Percentiles rank a stretch among this genome's conserved stretches.
Evolutionary conservation across 352 stramenopile species (phyloP).

Genomic region (Phytophthora fragariaefolia): DNA sequence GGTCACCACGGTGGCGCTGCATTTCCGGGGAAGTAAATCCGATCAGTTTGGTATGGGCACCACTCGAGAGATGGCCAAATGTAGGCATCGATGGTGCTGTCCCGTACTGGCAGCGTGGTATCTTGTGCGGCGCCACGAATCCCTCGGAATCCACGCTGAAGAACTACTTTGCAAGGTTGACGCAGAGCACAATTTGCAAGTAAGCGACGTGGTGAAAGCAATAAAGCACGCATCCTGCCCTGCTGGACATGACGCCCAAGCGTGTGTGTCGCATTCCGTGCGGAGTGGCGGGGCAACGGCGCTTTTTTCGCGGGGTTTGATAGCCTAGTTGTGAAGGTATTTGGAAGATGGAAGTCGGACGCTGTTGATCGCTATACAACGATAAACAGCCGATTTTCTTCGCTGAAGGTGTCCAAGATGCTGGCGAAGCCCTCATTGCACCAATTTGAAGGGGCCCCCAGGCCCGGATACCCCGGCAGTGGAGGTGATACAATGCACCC

Average conservation of each 20-base stretch:
- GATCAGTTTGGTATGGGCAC: conserved; percentile 8
- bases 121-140: conserved; percentile 1
- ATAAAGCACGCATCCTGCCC: background rate
- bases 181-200: conserved; percentile 1
- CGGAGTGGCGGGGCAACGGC: conserved; percentile 1
- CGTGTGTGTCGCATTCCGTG: conserved; percentile 8
- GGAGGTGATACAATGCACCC: no score
- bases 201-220: background rate
- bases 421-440: background rate
- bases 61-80: background rate
- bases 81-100: conserved; percentile 8
- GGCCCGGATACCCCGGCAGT: no score
- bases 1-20: background rate
- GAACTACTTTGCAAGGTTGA: conserved; percentile 5
- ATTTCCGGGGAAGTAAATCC: conserved; percentile 6
- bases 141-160: background rate
- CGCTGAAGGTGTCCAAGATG: background rate
- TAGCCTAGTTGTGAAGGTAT: background rate
- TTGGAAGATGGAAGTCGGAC: conserved; percentile 1
- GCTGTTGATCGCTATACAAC: background rate
- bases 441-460: no score
- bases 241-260: background rate
- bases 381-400: background rate
- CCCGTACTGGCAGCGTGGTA: conserved; percentile 7
- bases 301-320: conserved; percentile 3